Evolutionary conservation across 2,329 filamentous ascomycete species (phyloP).

Genomic region (Cladophialophora bantiana): DNA sequence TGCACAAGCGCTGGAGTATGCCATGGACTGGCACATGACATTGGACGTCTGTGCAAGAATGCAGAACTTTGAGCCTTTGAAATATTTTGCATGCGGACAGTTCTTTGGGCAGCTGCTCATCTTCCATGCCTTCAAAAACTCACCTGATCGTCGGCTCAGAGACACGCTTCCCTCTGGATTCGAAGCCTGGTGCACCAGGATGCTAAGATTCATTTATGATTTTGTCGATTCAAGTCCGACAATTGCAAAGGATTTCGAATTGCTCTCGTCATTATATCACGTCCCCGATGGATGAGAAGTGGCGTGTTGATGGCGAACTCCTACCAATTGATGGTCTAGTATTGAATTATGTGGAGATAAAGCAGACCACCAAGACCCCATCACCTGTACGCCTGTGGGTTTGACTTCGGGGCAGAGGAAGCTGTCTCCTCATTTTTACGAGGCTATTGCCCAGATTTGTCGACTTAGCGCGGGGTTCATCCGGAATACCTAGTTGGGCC

Average conservation of each 20-base stretch:
- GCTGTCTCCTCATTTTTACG: background rate
- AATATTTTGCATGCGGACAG: constrained; percentile 51
- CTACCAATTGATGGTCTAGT: no score
- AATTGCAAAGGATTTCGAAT: constrained; percentile 50
- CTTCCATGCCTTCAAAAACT: constrained; percentile 52
- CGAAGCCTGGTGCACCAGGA: constrained; percentile 52
- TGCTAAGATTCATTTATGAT: constrained; percentile 50
- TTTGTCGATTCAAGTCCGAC: constrained; percentile 49
- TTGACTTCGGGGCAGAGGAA: constrained; percentile 1
- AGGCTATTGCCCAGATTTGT: no score
- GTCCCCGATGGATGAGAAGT: constrained; percentile 21
- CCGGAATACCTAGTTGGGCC: background rate
- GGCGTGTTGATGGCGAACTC: background rate
- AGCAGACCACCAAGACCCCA: background rate
- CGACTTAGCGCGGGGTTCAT: background rate
- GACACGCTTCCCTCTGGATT: constrained; percentile 48
- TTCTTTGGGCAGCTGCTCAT: constrained; percentile 53
- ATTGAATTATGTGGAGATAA: background rate
- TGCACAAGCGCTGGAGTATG: constrained; percentile 48
- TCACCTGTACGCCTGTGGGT: background rate
- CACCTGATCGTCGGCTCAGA: constrained; percentile 46
- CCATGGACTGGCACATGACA: constrained; percentile 52
- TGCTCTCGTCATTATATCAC: constrained; percentile 41
- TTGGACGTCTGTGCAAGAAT: constrained; percentile 50
- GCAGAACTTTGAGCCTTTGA: constrained; percentile 53